These are phyloP conservation scores for Neurospora pannonica DNA, from an alignment of 495 filamentous ascomycete species.

Conservation along the genomic window DNA sequence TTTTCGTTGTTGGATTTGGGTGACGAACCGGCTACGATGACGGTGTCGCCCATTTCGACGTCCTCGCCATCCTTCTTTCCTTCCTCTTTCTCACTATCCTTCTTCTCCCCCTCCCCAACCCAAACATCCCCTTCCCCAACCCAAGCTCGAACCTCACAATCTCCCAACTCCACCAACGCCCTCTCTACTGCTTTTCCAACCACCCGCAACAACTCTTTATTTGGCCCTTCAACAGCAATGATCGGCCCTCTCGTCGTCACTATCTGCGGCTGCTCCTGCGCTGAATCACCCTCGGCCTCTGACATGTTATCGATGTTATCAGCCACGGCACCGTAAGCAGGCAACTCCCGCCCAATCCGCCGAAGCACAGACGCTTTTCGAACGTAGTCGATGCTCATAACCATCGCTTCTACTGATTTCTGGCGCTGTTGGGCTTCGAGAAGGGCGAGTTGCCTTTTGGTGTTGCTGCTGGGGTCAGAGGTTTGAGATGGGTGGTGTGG, in stretches of 20 bases:
- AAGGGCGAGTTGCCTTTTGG: background rate
- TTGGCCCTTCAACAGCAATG: constrained; percentile 72
- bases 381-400: constrained; percentile 61
- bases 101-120: constrained; percentile 16
- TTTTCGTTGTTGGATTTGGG: background rate
- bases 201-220: constrained; percentile 40
- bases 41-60: background rate
- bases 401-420: constrained; percentile 52
- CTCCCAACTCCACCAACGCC: constrained; percentile 45
- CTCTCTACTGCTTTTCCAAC: constrained; percentile 54
- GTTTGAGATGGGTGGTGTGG: background rate
- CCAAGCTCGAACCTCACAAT: constrained; percentile 51
- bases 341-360: constrained; percentile 12
- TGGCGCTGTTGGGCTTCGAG: background rate
- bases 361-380: constrained; percentile 46
- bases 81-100: background rate
- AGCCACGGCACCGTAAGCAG: background rate
- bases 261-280: constrained; percentile 29
- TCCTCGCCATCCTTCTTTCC: constrained; percentile 2
- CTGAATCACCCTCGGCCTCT: constrained; percentile 32
- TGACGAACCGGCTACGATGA: background rate
- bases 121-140: constrained; percentile 7
- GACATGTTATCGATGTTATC: background rate
- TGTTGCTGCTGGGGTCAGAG: background rate
- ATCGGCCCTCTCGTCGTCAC: constrained; percentile 52